Conservation (phyloP, 2,329 filamentous ascomycete genomes). For the Neurospora sp. region DNA sequence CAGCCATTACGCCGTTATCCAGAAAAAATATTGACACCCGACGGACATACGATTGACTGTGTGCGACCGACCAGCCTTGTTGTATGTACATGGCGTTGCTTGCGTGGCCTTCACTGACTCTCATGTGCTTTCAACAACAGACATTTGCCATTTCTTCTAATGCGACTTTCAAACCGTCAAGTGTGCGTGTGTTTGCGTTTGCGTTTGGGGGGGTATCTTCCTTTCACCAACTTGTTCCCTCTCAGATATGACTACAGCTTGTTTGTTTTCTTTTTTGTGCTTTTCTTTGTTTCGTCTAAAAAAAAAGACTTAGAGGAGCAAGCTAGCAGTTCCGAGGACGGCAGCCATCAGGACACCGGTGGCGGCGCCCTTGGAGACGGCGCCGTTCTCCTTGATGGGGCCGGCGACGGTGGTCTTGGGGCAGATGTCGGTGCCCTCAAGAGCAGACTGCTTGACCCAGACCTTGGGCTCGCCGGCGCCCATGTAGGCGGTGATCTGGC, state of each 20-base stretch:
- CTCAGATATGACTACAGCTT: neutral
- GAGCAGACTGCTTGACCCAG: slow-evolving; percentile 7
- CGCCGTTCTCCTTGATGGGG: slow-evolving; percentile 5
- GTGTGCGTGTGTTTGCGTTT: neutral
- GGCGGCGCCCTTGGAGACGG: slow-evolving; percentile 1
- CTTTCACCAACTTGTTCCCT: neutral
- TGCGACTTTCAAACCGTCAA: neutral
- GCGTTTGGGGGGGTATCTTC: neutral
- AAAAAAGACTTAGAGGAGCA: slow-evolving; percentile 2
- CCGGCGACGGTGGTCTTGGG: slow-evolving; percentile 9
- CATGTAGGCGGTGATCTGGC: slow-evolving; percentile 15
- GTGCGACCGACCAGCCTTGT: neutral
- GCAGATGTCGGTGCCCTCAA: slow-evolving; percentile 16
- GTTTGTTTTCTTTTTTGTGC: neutral
- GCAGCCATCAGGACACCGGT: slow-evolving; percentile 6
- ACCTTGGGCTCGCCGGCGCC: slow-evolving; percentile 16
- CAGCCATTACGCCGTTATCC: neutral
- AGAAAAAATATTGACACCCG: neutral
- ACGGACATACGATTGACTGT: neutral
- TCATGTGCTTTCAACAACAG: neutral
- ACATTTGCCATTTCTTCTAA: neutral
- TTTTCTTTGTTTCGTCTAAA: neutral
- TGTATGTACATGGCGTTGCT: neutral
- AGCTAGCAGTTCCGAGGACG: slow-evolving; percentile 5
- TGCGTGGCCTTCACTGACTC: neutral